Evolutionary conservation across 202 grass and related monocot species (phyloP), one percentile per base, ranked within the genome.

Genomic region (Panicum virgatum): DNA sequence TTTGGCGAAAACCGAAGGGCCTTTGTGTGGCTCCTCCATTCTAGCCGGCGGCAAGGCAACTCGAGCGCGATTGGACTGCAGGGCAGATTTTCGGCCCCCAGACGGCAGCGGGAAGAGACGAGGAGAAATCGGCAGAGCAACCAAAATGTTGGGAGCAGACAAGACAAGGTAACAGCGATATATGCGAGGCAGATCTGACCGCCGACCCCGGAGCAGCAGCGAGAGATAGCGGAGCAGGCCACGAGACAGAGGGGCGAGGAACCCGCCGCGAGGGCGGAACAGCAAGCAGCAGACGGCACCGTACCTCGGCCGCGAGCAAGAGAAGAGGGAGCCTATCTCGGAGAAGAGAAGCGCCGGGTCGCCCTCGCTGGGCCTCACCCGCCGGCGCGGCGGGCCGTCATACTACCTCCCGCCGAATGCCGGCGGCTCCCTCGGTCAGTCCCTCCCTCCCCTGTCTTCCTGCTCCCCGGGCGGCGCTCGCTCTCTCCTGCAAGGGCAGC

Each of bases 131-230:
- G 75, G 4, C 36, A 67, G 48, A 11, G 0, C 5, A 22, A 60
- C 9, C 14, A 39, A 66, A 72, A 73, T 12, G 66, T 26, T 3
- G 47, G 75, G 20, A 58, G 11, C 9, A 26, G 9, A 13, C n/a
- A 57, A 32, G 18, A 47, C 19, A 29, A 23, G 5, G 57, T 10
- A 72, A 29, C 9, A 53, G n/a, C 36, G 42, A 2, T n/a, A n/a
- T n/a, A n/a, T 20, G 44, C 30, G 44, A 69, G 38, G 46, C 72
- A 82, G 87, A 89, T 89, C 87, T 86, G 83, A 22, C 4, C 3
- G 2, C 8, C 4, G 6, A 6, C 1, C 43, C 16, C 4, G 48
- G 2, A 3, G 32, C 32, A 32, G 32, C 32, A 47, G 38, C 73
- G 0, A 43, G 11, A 45, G 62, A 37, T 5, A 30, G 43, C 14